Base-by-base conservation (phyloP, 2,329 filamentous ascomycete genomes). In the Thelonectria rubi region DNA sequence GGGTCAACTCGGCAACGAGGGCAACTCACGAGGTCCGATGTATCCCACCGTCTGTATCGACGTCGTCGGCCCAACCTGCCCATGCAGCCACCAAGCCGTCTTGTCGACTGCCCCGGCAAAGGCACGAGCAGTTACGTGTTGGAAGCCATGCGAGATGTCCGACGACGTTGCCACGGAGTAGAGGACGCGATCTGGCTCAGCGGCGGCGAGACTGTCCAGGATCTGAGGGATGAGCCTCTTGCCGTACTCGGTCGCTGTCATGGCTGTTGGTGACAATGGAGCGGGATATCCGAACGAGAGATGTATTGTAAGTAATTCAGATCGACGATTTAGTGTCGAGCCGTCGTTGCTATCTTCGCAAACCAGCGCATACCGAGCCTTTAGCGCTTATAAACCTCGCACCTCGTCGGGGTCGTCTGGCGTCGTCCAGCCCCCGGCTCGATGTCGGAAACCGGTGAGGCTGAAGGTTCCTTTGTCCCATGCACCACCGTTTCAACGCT, bases 11-110 rank as follows among this genome's bases (percentile, higher is more conserved):
- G 12, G 15, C 12, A 15, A 37, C 14, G 11, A 37, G 4, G 1
- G 1, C 8, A 37, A 72, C 74, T 70, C 68, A 76, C 74, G 74
- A 11, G 74, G 74, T 46, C 74, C 74, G 21, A 76, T 74, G 40
- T 76, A 76, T 1, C 71, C 74, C 5, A 74, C 40, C 0, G 71
- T 55, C 24, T 69, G 59, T 3, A 73, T 65, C 32, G 61, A 37
- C 58, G 5, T 69, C 67, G 20, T 37, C 15, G 34, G 34, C 14
- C 34, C 34, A 37, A 70, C 61, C n/a, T 70, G 46, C 12, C 59
- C 45, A 8, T 57, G 65, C 18, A 76, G 60, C 70, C 71, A 72
- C 74, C 74, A 76, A 12, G 74, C 73, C 0, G 69, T 70, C 52
- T 74, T 75, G 43, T 75, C 64, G 10, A 76, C 64, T 0, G 74